Evolutionary conservation across 805 yeast genomes (phyloP).

Genomic region (Starmerella stellata): DNA sequence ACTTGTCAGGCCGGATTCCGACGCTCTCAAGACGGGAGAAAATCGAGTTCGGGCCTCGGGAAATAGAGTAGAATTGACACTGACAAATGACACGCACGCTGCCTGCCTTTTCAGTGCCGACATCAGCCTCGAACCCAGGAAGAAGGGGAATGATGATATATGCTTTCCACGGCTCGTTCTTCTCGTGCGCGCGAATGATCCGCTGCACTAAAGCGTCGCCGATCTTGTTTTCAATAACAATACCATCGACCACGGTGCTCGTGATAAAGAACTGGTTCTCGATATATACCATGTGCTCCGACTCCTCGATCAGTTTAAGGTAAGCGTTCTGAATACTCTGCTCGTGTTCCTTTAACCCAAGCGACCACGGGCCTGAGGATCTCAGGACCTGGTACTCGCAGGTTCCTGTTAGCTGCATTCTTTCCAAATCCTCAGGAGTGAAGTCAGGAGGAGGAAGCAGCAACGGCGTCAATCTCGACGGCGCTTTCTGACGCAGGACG

Average conservation of each 20-base stretch:
- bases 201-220: constrained; percentile 98
- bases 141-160: constrained; percentile 79
- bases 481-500: constrained; percentile 76
- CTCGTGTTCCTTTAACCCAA: constrained; percentile 71
- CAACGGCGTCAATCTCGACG: constrained; percentile 82
- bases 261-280: constrained; percentile 93
- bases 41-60: constrained; percentile 74
- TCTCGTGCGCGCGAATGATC: constrained; percentile 69
- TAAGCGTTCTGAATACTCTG: constrained; percentile 87
- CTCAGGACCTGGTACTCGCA: constrained; percentile 83
- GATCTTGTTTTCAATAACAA: constrained; percentile 65
- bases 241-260: constrained; percentile 62
- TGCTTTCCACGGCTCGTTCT: constrained; percentile 71
- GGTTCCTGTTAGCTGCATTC: constrained; percentile 49
- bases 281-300: constrained; percentile 81
- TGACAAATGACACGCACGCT: constrained; percentile 92
- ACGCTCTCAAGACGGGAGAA: constrained; percentile 60
- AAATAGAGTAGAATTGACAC: constrained; percentile 84
- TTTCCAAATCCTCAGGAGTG: constrained; percentile 47
- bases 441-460: constrained; percentile 85
- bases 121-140: constrained; percentile 94
- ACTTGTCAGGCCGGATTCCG: constrained; percentile 75
- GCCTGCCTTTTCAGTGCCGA: constrained; percentile 84
- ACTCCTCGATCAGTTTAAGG: constrained; percentile 70
- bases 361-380: constrained; percentile 84